Evolutionary conservation across 2,329 filamentous ascomycete species (phyloP), one percentile per base, ranked within the genome.

Genomic region (Fusarium napiforme): DNA sequence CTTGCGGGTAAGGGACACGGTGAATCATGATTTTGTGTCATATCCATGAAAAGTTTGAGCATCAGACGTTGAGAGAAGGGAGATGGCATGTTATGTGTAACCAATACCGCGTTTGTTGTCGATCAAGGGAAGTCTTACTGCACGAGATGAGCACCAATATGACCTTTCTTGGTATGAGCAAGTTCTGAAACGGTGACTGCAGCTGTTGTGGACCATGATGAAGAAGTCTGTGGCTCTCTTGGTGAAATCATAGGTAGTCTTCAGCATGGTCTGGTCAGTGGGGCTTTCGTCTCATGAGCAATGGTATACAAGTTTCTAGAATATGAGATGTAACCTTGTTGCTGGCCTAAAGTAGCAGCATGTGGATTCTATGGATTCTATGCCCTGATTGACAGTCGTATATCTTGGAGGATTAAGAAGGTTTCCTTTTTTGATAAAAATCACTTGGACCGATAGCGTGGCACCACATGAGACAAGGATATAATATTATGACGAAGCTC

Each of bases 391-490:
- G 37, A 45, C 34, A 32, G 62, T 28, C 30, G 62, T 62, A 23
- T 47, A 59, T 45, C 34, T 28, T 50, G 16, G 19, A 58, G 34
- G 37, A 28, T 28, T 26, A 63, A 55, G 32, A 30, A 9, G 14
- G n/a, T 40, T 32, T 42, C 55, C 19, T 56, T 50, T 47, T 59
- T 60, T 39, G 39, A 61, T 49, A 40, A 55, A 49, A 37, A 58
- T 46, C 56, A 19, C 28, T 69, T 60, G 39, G 67, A 72, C 56
- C 50, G 47, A 50, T 61, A 47, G 71, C 39, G 56, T 74, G 63
- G 71, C 52, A 74, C 67, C 63, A 73, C 63, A 72, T 60, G 56
- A 61, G 59, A 72, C 71, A 73, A 64, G 58, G 34, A 53, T 53
- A 26, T 42, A 23, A 45, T 52, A 52, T 52, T 45, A 50, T 42